phyloP scores from a whole-genome alignment of 2,329 filamentous ascomycete genomes.

The Rutstroemia sp. region DNA sequence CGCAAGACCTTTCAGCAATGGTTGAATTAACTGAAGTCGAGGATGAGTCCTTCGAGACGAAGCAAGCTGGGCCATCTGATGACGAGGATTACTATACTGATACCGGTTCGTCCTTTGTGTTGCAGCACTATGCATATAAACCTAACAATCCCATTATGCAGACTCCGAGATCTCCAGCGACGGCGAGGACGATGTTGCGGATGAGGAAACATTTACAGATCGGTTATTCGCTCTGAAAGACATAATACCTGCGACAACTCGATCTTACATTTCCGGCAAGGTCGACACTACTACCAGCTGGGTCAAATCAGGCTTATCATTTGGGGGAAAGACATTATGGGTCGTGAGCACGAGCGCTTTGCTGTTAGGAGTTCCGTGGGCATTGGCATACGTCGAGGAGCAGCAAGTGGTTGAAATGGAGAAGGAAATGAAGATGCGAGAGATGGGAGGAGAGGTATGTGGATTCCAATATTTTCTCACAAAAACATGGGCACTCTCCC shows the following conservation, averaged over 20 bases:
- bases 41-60: constrained; percentile 83
- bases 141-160: constrained; percentile 30
- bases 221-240: constrained; percentile 67
- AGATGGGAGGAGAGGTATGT: constrained; percentile 71
- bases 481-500: neutral
- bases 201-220: constrained; percentile 55
- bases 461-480: neutral
- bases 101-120: constrained; percentile 55
- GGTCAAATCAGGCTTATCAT: constrained; percentile 53
- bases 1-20: no score
- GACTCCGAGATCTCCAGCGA: constrained; percentile 82
- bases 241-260: constrained; percentile 66
- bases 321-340: constrained; percentile 84
- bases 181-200: constrained; percentile 54
- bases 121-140: neutral
- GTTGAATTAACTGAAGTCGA: constrained; percentile 95
- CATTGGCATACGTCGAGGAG: constrained; percentile 88
- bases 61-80: constrained; percentile 58
- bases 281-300: constrained; percentile 47
- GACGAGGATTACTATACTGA: constrained; percentile 85
- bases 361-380: constrained; percentile 87
- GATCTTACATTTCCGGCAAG: constrained; percentile 58
- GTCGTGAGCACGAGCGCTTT: constrained; percentile 84
- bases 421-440: constrained; percentile 92
- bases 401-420: constrained; percentile 97